Base-by-base conservation (phyloP, 208 protist genomes). In the Leishmania gerbilli region DNA sequence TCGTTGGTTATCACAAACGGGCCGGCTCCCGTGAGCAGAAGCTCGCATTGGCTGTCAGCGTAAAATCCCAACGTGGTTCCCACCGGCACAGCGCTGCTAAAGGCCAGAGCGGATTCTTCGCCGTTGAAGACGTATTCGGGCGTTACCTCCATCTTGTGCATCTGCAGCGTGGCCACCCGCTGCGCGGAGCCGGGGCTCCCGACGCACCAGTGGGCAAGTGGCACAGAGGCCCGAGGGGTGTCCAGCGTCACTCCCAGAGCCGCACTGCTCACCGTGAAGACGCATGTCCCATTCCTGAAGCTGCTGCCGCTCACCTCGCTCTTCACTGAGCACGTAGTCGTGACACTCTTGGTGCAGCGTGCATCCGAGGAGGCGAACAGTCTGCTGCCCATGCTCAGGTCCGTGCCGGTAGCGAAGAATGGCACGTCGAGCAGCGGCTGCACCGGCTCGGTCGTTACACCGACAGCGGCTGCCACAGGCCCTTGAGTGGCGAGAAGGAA, bases 341-440 rank as follows among this genome's bases (percentile, higher is more conserved):
- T 34, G n/a, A 77, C 19, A 55, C 34, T 55, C 7, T 67, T 67
- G 19, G 34, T 47, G 74, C 74, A 77, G 51, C 24, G n/a, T 11
- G 21, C 56, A 49, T 60, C 74, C 4, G 49, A 67, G 74, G 74
- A 55, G 74, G 42, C 27, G 55, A 77, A 77, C 31, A 77, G 55
- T 7, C 17, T 45, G 56, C 37, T 67, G 56, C 74, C 74, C 9
- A 5, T 27, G 37, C 55, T 47, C 47, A 77, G 55, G 24, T 19
- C 74, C 6, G 74, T 6, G 34, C 6, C 15, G 24, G 40, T 67
- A 27, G 74, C 74, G 74, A 49, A 64, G 74, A 77, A 77, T 17
- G 74, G 74, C 8, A 77, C 55, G 40, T 49, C 21, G 31, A 77
- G 74, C 74, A 77, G 56, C 55, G 74, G 74, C 74, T 64, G 55